These are phyloP conservation scores for Elongisporangium prolatum DNA, from an alignment of 352 stramenopile genomes.

Conservation along the genomic window DNA sequence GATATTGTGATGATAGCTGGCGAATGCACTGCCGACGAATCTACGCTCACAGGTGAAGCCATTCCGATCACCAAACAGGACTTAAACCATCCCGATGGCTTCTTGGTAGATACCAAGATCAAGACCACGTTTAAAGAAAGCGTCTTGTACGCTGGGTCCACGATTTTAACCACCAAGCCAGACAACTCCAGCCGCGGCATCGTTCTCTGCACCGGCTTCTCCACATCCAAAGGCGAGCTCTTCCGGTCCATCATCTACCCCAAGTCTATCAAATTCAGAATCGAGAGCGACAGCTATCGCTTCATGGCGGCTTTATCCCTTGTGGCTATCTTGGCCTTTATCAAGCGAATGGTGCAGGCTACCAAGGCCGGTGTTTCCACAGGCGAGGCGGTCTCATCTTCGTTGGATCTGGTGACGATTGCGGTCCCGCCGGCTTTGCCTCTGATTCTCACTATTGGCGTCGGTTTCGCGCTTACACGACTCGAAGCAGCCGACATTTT, in stretches of 20 bases:
- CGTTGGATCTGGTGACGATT: conserved; percentile 63
- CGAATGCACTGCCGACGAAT: conserved; percentile 69
- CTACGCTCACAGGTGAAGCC: conserved; percentile 76
- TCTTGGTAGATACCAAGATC: conserved; percentile 24
- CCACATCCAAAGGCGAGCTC: conserved; percentile 67
- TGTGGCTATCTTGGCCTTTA: conserved; percentile 48
- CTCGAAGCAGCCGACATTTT: conserved; percentile 43
- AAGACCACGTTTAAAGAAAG: conserved; percentile 45
- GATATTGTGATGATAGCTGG: conserved; percentile 61
- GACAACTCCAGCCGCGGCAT: conserved; percentile 33
- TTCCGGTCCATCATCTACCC: conserved; percentile 71
- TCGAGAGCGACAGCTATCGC: conserved; percentile 75
- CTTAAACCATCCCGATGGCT: conserved; percentile 4
- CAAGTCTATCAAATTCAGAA: conserved; percentile 41
- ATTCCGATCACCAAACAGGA: conserved; percentile 73
- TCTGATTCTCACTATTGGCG: conserved; percentile 53
- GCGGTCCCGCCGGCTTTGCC: conserved; percentile 57
- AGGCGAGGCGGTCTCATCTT: conserved; percentile 27
- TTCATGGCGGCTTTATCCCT: conserved; percentile 50
- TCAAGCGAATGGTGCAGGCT: conserved; percentile 44
- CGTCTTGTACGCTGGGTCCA: conserved; percentile 59
- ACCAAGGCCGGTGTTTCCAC: conserved; percentile 20
- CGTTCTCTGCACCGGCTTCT: conserved; percentile 61
- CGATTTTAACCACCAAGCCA: conserved; percentile 30
- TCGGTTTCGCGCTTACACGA: conserved; percentile 56